These are phyloP conservation scores for Glycine tomentella DNA, from an alignment of 306 rosid species.

Conservation along the genomic window DNA sequence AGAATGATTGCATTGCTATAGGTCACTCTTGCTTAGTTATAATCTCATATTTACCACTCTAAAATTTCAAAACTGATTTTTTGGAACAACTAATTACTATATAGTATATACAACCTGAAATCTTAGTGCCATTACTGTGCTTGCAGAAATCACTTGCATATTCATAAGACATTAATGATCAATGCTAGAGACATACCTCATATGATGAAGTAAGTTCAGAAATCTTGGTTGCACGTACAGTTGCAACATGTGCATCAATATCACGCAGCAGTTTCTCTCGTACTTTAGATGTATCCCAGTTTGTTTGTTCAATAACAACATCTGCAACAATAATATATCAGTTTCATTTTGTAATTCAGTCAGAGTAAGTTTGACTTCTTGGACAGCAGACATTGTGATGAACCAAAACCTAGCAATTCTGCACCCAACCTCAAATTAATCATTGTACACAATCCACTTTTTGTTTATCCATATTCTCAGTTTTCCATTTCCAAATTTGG, in stretches of 20 bases:
- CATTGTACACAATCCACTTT: slow-evolving; percentile 31
- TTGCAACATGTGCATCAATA: slow-evolving; percentile 76
- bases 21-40: slow-evolving; percentile 26
- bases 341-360: slow-evolving; percentile 30
- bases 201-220: slow-evolving; percentile 71
- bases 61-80: slow-evolving; percentile 8
- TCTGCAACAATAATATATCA: slow-evolving; percentile 66
- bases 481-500: slow-evolving; percentile 23
- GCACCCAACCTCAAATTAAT: slow-evolving; percentile 16
- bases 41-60: slow-evolving; percentile 8
- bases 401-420: slow-evolving; percentile 40
- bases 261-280: slow-evolving; percentile 92
- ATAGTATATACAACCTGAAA: slow-evolving; percentile 6
- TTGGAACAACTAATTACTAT: slow-evolving; percentile 6
- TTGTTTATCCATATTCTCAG: slow-evolving; percentile 19
- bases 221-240: slow-evolving; percentile 76
- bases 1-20: not conserved
- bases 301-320: slow-evolving; percentile 74
- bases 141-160: slow-evolving; percentile 33
- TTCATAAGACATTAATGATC: slow-evolving; percentile 33
- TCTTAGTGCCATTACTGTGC: slow-evolving; percentile 18
- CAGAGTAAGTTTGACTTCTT: slow-evolving; percentile 29
- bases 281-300: slow-evolving; percentile 86
- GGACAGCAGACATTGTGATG: slow-evolving; percentile 18
- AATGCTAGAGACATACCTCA: slow-evolving; percentile 65